These are phyloP conservation scores for Stygiomarasmius scandens DNA, from an alignment of 1,284 basidiomycete genomes.

Conservation along the genomic window DNA sequence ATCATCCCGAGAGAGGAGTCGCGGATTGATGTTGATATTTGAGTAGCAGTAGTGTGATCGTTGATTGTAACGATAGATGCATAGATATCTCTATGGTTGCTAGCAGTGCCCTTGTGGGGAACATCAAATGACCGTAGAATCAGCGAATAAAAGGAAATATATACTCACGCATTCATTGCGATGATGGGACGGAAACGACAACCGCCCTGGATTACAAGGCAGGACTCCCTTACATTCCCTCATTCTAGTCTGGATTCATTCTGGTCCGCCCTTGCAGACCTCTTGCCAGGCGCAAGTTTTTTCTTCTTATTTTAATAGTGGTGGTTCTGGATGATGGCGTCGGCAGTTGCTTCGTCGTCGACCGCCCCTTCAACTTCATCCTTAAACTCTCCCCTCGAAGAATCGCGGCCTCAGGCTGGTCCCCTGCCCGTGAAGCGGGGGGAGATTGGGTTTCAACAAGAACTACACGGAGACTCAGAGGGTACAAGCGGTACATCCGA, in stretches of 20 bases:
- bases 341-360: slow-evolving; percentile 16
- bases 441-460: slow-evolving; percentile 64
- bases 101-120: neutral
- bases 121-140: neutral
- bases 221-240: neutral
- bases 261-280: slow-evolving; percentile 7
- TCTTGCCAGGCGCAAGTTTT: slow-evolving; percentile 30
- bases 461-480: slow-evolving; percentile 31
- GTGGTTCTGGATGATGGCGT: slow-evolving; percentile 10
- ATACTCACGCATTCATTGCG: neutral
- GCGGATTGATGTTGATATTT: slow-evolving; percentile 27
- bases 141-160: neutral
- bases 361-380: slow-evolving; percentile 17
- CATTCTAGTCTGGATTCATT: neutral
- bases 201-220: neutral
- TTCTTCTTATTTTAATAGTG: slow-evolving; percentile 20
- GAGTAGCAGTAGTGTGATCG: slow-evolving; percentile 1
- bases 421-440: slow-evolving; percentile 66
- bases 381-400: slow-evolving; percentile 18
- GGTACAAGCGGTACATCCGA: neutral
- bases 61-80: neutral
- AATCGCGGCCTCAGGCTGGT: slow-evolving; percentile 51
- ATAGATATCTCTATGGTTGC: neutral
- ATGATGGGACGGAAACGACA: no score
- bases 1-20: slow-evolving; percentile 64